A percentile compares a stretch with the other conserved stretches of the same genome.
Conservation (phyloP, 1,139 yeast species). For the Kurtzmaniella quercitrusa region DNA sequence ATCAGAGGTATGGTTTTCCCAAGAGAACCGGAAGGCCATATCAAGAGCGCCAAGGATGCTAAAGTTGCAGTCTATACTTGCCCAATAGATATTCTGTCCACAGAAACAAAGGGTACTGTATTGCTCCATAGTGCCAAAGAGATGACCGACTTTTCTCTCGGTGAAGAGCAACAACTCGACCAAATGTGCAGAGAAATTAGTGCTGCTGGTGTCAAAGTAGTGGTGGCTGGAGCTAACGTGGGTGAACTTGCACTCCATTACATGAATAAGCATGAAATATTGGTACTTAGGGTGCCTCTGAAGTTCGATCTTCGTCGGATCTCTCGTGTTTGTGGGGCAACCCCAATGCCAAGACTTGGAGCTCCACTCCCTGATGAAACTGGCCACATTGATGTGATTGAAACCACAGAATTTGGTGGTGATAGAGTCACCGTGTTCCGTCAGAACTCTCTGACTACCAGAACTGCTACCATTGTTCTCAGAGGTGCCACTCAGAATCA, state of each 20-base stretch:
- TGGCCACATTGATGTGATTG: conserved; percentile 84
- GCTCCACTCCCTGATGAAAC: conserved; percentile 95
- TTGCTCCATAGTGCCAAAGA: conserved; percentile 92
- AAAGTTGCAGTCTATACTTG: conserved; percentile 92
- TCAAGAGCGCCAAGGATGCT: conserved; percentile 58
- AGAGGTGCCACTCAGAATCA: conserved; percentile 97
- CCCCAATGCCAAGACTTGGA: conserved; percentile 91
- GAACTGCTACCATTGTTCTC: conserved; percentile 85
- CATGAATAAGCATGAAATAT: conserved; percentile 77
- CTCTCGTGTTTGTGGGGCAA: conserved; percentile 96
- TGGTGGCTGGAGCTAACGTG: conserved; percentile 87
- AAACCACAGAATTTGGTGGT: conserved; percentile 93
- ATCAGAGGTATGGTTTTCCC: conserved; percentile 98
- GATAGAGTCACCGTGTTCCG: conserved; percentile 94
- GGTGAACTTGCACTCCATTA: conserved; percentile 94
- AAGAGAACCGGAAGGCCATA: conserved; percentile 88
- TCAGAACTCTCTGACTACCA: conserved; percentile 63
- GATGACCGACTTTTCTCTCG: conserved; percentile 93
- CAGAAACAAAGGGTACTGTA: conserved; percentile 97
- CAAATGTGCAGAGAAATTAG: conserved; percentile 77
- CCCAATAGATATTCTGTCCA: conserved; percentile 89
- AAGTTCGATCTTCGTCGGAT: conserved; percentile 92
- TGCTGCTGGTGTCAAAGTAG: conserved; percentile 82
- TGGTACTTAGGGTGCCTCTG: conserved; percentile 86
- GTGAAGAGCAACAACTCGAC: conserved; percentile 93